A percentile compares a stretch with the other conserved stretches of the same genome.
Evolutionary conservation across 148 eudicot species (phyloP).

Genomic region (Persicaria tinctoria): DNA sequence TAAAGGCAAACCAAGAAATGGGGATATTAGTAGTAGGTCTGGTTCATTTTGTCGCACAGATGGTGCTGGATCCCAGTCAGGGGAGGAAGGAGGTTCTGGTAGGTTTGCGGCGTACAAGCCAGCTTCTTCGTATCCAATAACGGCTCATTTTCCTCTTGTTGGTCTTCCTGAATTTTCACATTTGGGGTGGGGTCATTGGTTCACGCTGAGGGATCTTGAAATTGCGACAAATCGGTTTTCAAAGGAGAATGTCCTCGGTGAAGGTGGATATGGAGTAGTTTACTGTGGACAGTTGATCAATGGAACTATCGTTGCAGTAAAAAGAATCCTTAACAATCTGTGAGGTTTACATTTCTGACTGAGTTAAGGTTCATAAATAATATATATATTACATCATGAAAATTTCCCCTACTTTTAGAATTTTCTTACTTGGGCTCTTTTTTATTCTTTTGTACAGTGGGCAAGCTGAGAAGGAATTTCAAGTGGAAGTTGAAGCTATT

Average conservation of each 20-base stretch:
- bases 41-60: conserved; percentile 48
- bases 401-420: neutral
- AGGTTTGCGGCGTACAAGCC: conserved; percentile 30
- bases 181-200: conserved; percentile 85
- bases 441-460: neutral
- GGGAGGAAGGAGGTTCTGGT: conserved; percentile 50
- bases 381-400: neutral
- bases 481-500: conserved; percentile 71
- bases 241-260: conserved; percentile 66
- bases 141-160: conserved; percentile 59
- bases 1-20: conserved; percentile 38
- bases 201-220: conserved; percentile 68
- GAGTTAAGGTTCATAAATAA: neutral
- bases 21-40: conserved; percentile 41
- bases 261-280: conserved; percentile 76
- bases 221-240: conserved; percentile 53
- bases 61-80: conserved; percentile 42
- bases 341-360: conserved; percentile 22
- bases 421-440: neutral
- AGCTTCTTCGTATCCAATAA: conserved; percentile 50
- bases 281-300: conserved; percentile 55
- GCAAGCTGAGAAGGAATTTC: conserved; percentile 49
- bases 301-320: conserved; percentile 58
- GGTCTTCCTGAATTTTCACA: conserved; percentile 71
- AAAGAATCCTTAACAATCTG: conserved; percentile 59